These are phyloP conservation scores for Biscogniauxia mediterranea DNA, from an alignment of 2,329 filamentous ascomycete genomes.

Conservation along the genomic window DNA sequence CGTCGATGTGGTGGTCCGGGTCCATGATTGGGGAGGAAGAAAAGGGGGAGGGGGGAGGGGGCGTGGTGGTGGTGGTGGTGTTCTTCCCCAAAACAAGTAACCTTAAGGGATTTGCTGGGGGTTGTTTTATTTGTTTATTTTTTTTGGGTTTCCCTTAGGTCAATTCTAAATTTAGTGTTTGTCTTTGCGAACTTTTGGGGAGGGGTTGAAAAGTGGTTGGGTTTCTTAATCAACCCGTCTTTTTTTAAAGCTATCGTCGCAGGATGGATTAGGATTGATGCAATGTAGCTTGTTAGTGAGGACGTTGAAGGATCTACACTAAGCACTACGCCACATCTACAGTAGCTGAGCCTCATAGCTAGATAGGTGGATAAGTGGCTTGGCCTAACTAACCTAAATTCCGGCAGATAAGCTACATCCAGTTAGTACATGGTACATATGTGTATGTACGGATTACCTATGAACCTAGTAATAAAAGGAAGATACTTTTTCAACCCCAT, in stretches of 20 bases:
- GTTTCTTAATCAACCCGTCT: too few species aligned
- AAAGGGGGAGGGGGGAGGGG: neutral
- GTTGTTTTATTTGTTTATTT: neutral
- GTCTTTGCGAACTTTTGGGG: too few species aligned
- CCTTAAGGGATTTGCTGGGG: neutral
- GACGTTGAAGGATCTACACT: neutral
- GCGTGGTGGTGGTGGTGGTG: neutral
- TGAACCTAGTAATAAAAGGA: too few species aligned
- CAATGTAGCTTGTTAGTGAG: neutral
- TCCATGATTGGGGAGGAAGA: constrained; percentile 26
- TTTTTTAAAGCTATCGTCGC: neutral
- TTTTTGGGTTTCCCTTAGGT: neutral
- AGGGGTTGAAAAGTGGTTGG: too few species aligned
- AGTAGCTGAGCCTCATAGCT: neutral
- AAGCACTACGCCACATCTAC: neutral
- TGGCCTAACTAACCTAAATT: neutral
- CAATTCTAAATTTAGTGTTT: too few species aligned
- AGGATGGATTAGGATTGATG: neutral
- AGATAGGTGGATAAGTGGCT: neutral
- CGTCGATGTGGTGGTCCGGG: constrained; percentile 51
- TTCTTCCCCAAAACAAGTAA: too few species aligned
- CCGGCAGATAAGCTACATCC: too few species aligned
- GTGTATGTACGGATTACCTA: too few species aligned
- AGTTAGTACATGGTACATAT: neutral
- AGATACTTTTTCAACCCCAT: neutral